These are phyloP conservation scores for Acanthamoeba royreba DNA, from an alignment of 208 protist species.

Conservation along the genomic window DNA sequence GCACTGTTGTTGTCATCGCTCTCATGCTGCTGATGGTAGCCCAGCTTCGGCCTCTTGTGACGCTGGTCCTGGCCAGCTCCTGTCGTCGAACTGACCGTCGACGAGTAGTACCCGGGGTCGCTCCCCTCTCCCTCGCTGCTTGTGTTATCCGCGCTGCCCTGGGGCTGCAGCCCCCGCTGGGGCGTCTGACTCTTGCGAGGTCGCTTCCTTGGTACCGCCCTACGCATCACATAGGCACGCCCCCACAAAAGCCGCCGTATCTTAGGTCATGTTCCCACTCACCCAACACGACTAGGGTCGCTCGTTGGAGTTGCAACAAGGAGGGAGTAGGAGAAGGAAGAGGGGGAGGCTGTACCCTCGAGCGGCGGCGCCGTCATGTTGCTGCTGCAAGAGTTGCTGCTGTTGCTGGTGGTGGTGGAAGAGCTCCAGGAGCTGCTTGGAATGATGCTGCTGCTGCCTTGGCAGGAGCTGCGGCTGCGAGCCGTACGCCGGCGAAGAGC, in stretches of 20 bases:
- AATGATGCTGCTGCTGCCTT: neutral
- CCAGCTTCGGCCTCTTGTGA: neutral
- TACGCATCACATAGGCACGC: too few relatives aligned
- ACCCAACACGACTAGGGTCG: too few relatives aligned
- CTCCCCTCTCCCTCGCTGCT: slow-evolving; percentile 14
- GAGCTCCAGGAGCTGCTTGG: neutral
- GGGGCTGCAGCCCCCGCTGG: neutral
- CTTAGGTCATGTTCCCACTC: too few relatives aligned
- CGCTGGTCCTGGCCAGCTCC: too few relatives aligned
- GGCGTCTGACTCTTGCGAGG: neutral
- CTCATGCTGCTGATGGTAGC: neutral
- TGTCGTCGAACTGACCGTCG: too few relatives aligned
- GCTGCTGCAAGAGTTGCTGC: neutral
- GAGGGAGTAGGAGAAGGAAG: neutral
- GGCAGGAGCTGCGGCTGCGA: neutral
- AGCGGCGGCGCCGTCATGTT: neutral
- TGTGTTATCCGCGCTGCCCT: neutral
- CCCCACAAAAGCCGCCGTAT: neutral
- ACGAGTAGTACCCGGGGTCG: too few relatives aligned
- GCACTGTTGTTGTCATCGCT: neutral
- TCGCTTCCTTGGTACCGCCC: neutral
- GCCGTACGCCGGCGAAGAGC: neutral
- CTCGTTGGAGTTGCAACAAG: too few relatives aligned
- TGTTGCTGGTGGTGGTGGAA: slow-evolving; percentile 13
- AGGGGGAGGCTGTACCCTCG: neutral